These are phyloP conservation scores for Aspergillus sp. DNA, from an alignment of 2,329 filamentous ascomycete genomes.

Conservation along the genomic window DNA sequence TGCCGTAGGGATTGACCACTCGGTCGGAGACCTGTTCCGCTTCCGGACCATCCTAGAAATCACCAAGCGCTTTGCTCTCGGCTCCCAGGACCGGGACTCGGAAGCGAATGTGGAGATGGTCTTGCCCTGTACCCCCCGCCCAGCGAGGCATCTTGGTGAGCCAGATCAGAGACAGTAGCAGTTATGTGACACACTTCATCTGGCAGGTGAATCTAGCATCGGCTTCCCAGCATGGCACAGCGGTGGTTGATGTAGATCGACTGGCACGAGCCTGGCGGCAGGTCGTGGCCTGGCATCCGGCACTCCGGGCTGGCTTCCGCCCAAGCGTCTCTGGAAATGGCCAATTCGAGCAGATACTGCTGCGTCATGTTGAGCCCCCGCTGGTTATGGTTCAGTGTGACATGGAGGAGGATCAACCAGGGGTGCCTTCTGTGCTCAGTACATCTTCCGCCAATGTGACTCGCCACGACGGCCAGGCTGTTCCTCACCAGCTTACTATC, in stretches of 20 bases:
- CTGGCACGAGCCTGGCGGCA: background rate
- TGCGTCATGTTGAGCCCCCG: background rate
- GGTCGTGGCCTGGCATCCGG: background rate
- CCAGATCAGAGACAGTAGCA: conserved; percentile 1
- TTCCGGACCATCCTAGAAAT: conserved; percentile 4
- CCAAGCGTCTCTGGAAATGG: background rate
- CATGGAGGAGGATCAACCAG: background rate
- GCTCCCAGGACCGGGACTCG: no score
- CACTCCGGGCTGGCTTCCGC: background rate
- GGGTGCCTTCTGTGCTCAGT: background rate
- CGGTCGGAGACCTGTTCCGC: conserved; percentile 4
- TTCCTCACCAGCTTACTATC: conserved; percentile 1
- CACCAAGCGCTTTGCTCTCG: background rate
- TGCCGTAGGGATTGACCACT: conserved; percentile 1
- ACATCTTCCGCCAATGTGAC: background rate
- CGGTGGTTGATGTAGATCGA: background rate
- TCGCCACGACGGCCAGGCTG: background rate
- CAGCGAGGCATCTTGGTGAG: conserved; percentile 3
- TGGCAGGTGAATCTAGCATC: background rate
- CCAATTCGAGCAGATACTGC: background rate
- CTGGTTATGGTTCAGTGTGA: background rate
- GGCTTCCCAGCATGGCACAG: background rate
- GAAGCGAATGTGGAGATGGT: conserved; percentile 1
- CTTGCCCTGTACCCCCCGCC: conserved; percentile 1
- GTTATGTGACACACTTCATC: conserved; percentile 3